Evolutionary conservation across 305 asterid species (phyloP), one percentile per base, ranked within the genome.

Genomic region (Ajuga reptans): DNA sequence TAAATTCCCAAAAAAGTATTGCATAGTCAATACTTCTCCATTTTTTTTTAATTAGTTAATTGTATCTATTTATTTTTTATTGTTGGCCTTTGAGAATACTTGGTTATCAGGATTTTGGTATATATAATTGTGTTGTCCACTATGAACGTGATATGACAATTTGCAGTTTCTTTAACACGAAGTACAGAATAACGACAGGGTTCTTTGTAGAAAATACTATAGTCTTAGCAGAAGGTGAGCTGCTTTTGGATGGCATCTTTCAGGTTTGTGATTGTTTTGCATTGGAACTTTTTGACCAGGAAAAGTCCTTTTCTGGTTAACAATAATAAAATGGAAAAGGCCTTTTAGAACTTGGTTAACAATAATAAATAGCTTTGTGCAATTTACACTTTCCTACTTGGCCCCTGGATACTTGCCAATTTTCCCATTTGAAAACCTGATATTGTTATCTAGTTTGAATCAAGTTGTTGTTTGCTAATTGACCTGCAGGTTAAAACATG

Each of bases 161-260:
- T 14, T 66, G 72, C 66, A 62, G 63, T 82, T 81, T 82, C 91
- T 66, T 85, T 89, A 77, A 89, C 91, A 77, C 56, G 67, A 75
- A 66, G 42, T 81, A 93, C 98, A 90, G 85, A 81, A 85, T 85
- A 72, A 88, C 97, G 5, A 86, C 97, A 77, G 96, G 97, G 46
- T 87, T 87, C 75, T 93, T 93, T 79, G 79, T 82, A 29, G 97
- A 93, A 72, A 93, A 90, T 74, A 88, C 97, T 4, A 76, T 90
- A 52, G 89, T 93, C 74, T 71, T 93, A 77, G 98, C 98, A 79
- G 96, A 90, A 84, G 98, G 98, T 14, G 91, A 88, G 78, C 80
- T 90, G 98, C 92, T 81, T 59, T 64, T 87, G 81, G 84, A 83
- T 78, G 97, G 96, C 67, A 80, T 86, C 56, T 92, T 92, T 68